Percentiles rank a stretch among this genome's conserved stretches.
phyloP scores from a whole-genome alignment of 805 yeast genomes.

The Saturnispora zaruensis region DNA sequence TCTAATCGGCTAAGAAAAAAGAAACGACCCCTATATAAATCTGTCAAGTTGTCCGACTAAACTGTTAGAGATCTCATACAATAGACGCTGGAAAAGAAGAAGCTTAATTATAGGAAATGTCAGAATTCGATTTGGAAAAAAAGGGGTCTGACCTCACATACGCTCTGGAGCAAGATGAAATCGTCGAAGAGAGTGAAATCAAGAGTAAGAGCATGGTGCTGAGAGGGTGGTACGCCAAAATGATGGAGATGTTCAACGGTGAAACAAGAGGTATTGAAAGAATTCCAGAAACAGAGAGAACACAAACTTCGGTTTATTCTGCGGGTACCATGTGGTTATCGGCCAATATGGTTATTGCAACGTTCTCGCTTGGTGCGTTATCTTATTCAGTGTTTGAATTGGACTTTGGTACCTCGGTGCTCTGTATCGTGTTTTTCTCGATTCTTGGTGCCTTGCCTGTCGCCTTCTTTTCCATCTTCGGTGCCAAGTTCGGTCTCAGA shows the following conservation, averaged over 20 bases:
- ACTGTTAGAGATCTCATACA: constrained; percentile 25
- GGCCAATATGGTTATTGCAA: constrained; percentile 80
- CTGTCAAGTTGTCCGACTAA: not conserved
- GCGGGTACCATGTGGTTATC: constrained; percentile 89
- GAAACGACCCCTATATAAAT: not conserved
- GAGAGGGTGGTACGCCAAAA: constrained; percentile 16
- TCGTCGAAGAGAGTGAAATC: constrained; percentile 19
- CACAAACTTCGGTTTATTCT: constrained; percentile 52
- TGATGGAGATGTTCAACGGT: constrained; percentile 30
- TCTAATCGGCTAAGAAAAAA: not conserved
- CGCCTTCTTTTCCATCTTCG: constrained; percentile 75
- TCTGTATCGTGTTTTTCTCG: constrained; percentile 64
- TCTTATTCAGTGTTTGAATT: constrained; percentile 55
- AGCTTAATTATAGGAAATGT: constrained; percentile 3
- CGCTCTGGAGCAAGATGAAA: constrained; percentile 10
- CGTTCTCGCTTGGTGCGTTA: constrained; percentile 69
- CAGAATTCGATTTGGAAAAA: constrained; percentile 20
- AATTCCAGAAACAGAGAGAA: constrained; percentile 70
- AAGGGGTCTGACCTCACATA: constrained; percentile 18
- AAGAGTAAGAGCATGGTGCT: constrained; percentile 6
- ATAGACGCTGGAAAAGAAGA: not conserved
- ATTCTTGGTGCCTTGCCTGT: constrained; percentile 69
- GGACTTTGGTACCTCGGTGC: constrained; percentile 63
- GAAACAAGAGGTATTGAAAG: constrained; percentile 76
- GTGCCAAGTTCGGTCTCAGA: constrained; percentile 77